phyloP scores from a whole-genome alignment of 2,329 filamentous ascomycete genomes.

The Teratosphaeria destructans region DNA sequence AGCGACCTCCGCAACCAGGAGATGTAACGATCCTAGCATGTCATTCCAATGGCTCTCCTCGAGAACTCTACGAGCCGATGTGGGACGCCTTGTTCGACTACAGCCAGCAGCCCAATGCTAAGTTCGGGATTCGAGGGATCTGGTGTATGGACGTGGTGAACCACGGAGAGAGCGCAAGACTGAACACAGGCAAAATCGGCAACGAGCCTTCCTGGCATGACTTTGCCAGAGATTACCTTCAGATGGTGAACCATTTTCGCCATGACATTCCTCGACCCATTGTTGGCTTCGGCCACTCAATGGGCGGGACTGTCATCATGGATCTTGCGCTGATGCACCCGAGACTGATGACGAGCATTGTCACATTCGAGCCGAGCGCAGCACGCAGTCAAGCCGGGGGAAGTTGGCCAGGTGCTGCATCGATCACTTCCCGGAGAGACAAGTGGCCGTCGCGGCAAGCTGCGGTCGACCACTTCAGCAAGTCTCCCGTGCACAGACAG shows the following conservation, averaged over 20 bases:
- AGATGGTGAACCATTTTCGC: constrained; percentile 75
- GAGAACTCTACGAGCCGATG: constrained; percentile 18
- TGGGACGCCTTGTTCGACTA: constrained; percentile 13
- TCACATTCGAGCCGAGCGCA: constrained; percentile 70
- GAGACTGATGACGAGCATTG: constrained; percentile 59
- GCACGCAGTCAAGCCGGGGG: constrained; percentile 33
- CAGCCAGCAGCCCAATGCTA: not conserved
- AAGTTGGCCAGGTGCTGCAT: not conserved
- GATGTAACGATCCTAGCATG: constrained; percentile 14
- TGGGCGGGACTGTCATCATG: constrained; percentile 46
- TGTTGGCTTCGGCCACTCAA: constrained; percentile 80
- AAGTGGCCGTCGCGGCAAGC: constrained; percentile 64
- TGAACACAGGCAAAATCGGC: constrained; percentile 49
- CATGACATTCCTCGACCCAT: constrained; percentile 68
- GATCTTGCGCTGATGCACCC: constrained; percentile 67
- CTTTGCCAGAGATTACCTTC: constrained; percentile 71
- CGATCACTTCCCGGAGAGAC: constrained; percentile 54
- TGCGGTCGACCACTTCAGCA: constrained; percentile 33
- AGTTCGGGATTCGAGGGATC: constrained; percentile 40
- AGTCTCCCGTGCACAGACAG: constrained; percentile 40
- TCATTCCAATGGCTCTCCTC: constrained; percentile 15
- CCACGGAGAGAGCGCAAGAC: constrained; percentile 62
- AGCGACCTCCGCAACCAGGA: constrained; percentile 6
- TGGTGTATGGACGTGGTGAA: constrained; percentile 82
- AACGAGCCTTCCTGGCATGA: constrained; percentile 61